Percentiles rank a stretch among this genome's conserved stretches.
phyloP scores from a whole-genome alignment of 2,329 filamentous ascomycete genomes.

The Colletotrichum plurivorum region DNA sequence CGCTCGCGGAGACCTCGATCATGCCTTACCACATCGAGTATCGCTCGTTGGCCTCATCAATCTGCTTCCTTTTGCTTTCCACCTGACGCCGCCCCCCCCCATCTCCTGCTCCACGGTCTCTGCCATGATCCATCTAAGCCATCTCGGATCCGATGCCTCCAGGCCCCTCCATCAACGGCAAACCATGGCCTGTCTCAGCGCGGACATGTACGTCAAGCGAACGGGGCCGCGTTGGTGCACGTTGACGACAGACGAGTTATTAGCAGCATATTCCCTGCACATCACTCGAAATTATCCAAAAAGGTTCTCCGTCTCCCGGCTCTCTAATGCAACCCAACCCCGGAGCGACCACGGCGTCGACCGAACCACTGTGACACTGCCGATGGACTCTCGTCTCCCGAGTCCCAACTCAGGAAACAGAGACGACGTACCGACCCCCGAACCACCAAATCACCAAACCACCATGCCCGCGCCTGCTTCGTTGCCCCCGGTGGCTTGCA shows the following conservation, averaged over 20 bases:
- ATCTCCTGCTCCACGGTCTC: conserved; percentile 5
- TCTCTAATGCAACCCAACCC: conserved; percentile 37
- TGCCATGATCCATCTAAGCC: conserved; percentile 1
- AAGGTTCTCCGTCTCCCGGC: conserved; percentile 24
- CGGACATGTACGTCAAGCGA: conserved; percentile 21
- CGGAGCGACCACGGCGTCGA: conserved; percentile 30
- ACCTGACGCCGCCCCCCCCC: conserved; percentile 1
- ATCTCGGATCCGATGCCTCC: conserved; percentile 26
- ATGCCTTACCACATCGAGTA: conserved; percentile 10
- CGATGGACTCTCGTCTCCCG: conserved; percentile 20
- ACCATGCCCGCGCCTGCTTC: background rate
- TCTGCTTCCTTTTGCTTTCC: conserved; percentile 4
- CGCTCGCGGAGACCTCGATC: background rate
- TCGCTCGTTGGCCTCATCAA: background rate
- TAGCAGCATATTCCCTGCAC: conserved; percentile 34
- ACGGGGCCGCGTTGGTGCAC: conserved; percentile 21
- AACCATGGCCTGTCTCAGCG: conserved; percentile 34
- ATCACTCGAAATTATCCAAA: conserved; percentile 26
- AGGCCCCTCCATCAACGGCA: conserved; percentile 17
- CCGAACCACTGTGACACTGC: conserved; percentile 33
- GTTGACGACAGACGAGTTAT: conserved; percentile 21
- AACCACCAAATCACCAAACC: conserved; percentile 9
- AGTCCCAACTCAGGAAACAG: conserved; percentile 9
- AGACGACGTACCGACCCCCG: background rate
- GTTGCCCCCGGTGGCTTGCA: background rate